These are phyloP conservation scores for Kwoniella heveanensis DNA, from an alignment of 768 basidiomycete species.

Conservation along the genomic window DNA sequence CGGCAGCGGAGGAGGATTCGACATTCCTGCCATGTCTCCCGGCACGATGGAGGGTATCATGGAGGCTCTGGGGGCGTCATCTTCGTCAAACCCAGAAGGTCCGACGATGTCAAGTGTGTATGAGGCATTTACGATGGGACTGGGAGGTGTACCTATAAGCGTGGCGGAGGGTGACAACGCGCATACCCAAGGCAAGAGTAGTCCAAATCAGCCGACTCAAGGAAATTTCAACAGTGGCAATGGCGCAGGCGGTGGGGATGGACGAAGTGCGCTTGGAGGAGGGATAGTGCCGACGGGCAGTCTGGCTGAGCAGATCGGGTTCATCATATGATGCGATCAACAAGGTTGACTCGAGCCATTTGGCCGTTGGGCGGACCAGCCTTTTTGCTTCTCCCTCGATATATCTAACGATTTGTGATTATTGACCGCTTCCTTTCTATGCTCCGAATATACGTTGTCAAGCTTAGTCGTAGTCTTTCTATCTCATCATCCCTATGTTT, in stretches of 20 bases:
- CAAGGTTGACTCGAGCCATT: too few species aligned
- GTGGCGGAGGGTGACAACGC: neutral
- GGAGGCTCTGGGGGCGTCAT: constrained; percentile 4
- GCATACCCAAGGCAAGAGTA: neutral
- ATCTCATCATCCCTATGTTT: neutral
- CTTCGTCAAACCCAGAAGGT: neutral
- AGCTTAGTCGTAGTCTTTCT: too few species aligned
- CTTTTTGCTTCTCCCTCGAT: too few species aligned
- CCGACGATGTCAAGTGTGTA: neutral
- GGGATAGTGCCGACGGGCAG: neutral
- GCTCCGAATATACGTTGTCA: neutral
- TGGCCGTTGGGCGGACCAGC: too few species aligned
- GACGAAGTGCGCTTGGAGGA: neutral
- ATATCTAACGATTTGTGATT: too few species aligned
- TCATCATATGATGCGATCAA: constrained; percentile 5
- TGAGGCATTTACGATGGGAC: neutral
- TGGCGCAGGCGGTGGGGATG: constrained; percentile 7
- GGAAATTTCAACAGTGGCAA: neutral
- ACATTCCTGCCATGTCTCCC: constrained; percentile 13
- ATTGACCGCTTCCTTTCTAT: too few species aligned
- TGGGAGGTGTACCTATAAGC: neutral
- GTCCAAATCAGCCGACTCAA: neutral
- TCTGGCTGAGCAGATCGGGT: constrained; percentile 14
- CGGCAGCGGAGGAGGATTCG: neutral
- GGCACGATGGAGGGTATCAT: constrained; percentile 16